Conservation (phyloP, 2,329 filamentous ascomycete species). For the Allantophomopsis cytisporea region DNA sequence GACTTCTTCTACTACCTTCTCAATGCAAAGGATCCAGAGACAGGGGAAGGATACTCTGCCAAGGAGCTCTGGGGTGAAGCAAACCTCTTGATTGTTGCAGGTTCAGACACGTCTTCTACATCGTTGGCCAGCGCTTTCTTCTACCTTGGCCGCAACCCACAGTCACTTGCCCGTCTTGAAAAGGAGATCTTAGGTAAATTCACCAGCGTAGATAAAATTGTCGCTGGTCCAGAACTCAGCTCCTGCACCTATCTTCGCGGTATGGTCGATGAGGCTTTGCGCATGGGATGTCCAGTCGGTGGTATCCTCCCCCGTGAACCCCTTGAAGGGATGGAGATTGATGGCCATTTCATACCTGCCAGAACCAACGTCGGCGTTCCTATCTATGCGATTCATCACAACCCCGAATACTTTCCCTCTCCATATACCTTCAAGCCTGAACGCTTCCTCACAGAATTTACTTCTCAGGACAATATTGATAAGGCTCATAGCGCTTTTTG, state of each 20-base stretch:
- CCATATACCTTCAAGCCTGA: constrained; percentile 27
- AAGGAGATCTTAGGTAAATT: constrained; percentile 12
- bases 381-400: constrained; percentile 29
- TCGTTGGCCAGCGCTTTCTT: constrained; percentile 22
- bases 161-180: constrained; percentile 15
- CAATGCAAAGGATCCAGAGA: constrained; percentile 58
- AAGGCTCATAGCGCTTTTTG: constrained; percentile 9
- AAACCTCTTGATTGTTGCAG: constrained; percentile 11
- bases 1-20: constrained; percentile 69
- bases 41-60: constrained; percentile 29
- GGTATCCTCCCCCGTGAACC: constrained; percentile 12
- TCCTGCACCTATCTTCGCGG: constrained; percentile 25
- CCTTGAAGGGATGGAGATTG: constrained; percentile 11
- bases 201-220: constrained; percentile 19
- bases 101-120: constrained; percentile 25
- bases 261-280: constrained; percentile 22
- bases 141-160: constrained; percentile 22
- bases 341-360: constrained; percentile 18
- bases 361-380: constrained; percentile 28
- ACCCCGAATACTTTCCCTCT: constrained; percentile 25
- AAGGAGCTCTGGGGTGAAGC: constrained; percentile 16
- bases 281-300: constrained; percentile 13
- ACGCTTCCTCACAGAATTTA: constrained; percentile 25
- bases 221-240: constrained; percentile 12
- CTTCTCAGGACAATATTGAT: constrained; percentile 7